Conservation (phyloP, 495 filamentous ascomycete species). For the Trichoderma erinaceum region DNA sequence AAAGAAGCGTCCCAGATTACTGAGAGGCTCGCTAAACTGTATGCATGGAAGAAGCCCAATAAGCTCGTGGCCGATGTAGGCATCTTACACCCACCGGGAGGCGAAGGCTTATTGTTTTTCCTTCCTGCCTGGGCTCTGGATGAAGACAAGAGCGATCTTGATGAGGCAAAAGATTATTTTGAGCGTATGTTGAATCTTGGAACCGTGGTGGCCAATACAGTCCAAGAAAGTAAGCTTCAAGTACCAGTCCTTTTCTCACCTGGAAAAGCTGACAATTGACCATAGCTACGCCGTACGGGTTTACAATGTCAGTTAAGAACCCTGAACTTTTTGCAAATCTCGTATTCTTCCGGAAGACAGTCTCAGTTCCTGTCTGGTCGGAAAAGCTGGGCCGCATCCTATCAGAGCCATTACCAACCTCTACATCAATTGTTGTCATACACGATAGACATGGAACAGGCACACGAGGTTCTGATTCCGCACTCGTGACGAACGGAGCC, state of each 20-base stretch:
- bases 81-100: neutral
- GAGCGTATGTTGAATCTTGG: neutral
- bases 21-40: neutral
- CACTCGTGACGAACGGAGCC: neutral
- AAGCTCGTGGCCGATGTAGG: neutral
- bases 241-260: too few relatives aligned
- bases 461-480: neutral
- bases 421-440: neutral
- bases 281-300: neutral
- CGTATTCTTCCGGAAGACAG: neutral
- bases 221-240: neutral
- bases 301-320: neutral
- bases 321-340: neutral
- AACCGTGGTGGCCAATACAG: neutral
- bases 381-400: neutral
- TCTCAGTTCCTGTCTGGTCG: neutral
- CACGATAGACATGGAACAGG: neutral
- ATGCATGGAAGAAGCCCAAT: constrained; percentile 1
- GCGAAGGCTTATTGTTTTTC: neutral
- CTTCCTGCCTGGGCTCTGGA: neutral
- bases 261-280: neutral
- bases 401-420: neutral
- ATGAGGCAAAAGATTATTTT: neutral
- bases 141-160: neutral
- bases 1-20: neutral